Evolutionary conservation across 2,329 filamentous ascomycete species (phyloP).

Genomic region (Scedosporium minutisporum): DNA sequence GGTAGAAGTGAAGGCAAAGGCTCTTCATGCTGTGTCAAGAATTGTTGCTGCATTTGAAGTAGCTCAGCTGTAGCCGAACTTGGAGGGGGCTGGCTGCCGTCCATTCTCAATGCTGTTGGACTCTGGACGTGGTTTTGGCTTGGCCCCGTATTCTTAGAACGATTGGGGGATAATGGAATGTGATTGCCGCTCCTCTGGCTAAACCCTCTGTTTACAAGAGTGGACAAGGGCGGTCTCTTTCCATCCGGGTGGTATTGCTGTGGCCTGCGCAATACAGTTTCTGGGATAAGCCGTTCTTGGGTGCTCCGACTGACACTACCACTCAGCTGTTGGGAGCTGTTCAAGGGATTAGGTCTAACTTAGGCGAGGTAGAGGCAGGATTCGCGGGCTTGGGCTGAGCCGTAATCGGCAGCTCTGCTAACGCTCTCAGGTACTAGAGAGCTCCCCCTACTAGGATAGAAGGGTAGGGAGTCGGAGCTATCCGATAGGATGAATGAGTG

Average conservation of each 20-base stretch:
- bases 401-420: background rate
- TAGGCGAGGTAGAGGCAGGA: background rate
- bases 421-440: background rate
- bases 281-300: slow-evolving; percentile 9
- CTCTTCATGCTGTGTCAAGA: too few relatives aligned
- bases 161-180: background rate
- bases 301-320: background rate
- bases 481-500: background rate
- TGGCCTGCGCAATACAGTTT: slow-evolving; percentile 10
- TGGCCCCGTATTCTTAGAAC: background rate
- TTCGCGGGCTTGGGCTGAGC: background rate
- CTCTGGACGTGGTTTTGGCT: background rate
- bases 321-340: slow-evolving; percentile 5
- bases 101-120: background rate
- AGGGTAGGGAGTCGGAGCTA: background rate
- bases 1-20: background rate
- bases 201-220: background rate
- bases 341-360: background rate
- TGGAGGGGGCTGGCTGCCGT: background rate
- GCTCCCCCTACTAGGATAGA: background rate
- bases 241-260: background rate
- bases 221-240: background rate
- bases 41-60: background rate
- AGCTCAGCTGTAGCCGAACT: background rate
- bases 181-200: background rate